Evolutionary conservation across 2,329 filamentous ascomycete genomes (phyloP).

Genomic region (Colletotrichum higginsianum): DNA sequence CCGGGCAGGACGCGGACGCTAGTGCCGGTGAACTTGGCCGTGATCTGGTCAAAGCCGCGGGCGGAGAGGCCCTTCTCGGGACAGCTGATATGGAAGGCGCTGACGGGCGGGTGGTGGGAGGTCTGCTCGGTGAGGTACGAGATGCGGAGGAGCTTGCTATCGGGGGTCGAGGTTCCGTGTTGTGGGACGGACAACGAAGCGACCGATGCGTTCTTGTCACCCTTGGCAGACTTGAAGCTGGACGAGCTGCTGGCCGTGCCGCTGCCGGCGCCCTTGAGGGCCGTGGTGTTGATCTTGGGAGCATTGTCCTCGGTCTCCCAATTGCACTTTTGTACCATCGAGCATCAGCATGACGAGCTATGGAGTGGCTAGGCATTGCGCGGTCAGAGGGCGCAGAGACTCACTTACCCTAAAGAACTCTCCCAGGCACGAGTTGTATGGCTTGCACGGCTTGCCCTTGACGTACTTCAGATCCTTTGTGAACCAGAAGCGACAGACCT

Average conservation of each 20-base stretch:
- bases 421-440: slow-evolving; percentile 96
- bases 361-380: neutral
- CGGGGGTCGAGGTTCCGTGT: slow-evolving; percentile 58
- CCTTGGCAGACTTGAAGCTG: slow-evolving; percentile 61
- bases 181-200: slow-evolving; percentile 68
- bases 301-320: slow-evolving; percentile 92
- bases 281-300: slow-evolving; percentile 72
- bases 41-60: slow-evolving; percentile 94
- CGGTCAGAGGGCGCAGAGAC: neutral
- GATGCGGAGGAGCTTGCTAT: slow-evolving; percentile 76
- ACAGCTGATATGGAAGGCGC: slow-evolving; percentile 94
- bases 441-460: slow-evolving; percentile 98
- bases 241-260: slow-evolving; percentile 61
- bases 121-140: slow-evolving; percentile 98
- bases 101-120: slow-evolving; percentile 96
- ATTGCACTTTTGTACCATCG: slow-evolving; percentile 77
- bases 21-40: slow-evolving; percentile 97
- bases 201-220: slow-evolving; percentile 62
- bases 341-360: slow-evolving; percentile 21
- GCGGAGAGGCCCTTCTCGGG: slow-evolving; percentile 91
- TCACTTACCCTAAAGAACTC: slow-evolving; percentile 92
- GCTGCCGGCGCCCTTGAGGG: slow-evolving; percentile 54
- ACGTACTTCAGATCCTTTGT: slow-evolving; percentile 99
- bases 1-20: slow-evolving; percentile 93
- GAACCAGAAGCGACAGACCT: slow-evolving; percentile 97